These are phyloP conservation scores for Giardia duodenalis DNA, from an alignment of 208 protist genomes.

Conservation along the genomic window DNA sequence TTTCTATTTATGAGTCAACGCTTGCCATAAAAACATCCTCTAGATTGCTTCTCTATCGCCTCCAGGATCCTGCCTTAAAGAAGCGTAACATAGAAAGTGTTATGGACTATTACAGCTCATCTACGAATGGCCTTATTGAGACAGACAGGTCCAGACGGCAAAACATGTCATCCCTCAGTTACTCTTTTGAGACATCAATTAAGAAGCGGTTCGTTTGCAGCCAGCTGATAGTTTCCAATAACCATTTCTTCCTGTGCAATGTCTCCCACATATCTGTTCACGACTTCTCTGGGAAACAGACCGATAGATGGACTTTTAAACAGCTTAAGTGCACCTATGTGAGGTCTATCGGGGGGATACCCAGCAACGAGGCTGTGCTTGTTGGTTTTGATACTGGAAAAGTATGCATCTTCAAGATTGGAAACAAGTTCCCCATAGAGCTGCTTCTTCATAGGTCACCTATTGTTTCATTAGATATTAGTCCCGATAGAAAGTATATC, in stretches of 20 bases:
- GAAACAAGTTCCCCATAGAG: neutral
- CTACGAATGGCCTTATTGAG: neutral
- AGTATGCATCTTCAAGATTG: neutral
- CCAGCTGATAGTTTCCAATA: neutral
- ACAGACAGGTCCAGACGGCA: neutral
- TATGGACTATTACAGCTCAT: too few species aligned
- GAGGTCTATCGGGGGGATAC: slow-evolving; percentile 1
- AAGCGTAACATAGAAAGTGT: too few species aligned
- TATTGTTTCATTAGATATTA: neutral
- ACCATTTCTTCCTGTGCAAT: neutral
- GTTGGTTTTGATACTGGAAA: neutral
- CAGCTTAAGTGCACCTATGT: neutral
- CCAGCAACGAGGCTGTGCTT: neutral
- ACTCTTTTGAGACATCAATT: neutral
- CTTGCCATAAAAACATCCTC: neutral
- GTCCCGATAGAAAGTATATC: neutral
- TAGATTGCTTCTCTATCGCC: neutral
- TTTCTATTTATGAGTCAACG: neutral
- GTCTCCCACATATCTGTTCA: neutral
- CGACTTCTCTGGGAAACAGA: neutral
- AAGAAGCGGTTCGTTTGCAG: neutral
- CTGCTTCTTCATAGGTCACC: neutral
- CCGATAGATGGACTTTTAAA: neutral
- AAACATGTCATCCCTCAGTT: neutral
- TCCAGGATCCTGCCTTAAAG: neutral